phyloP scores from a whole-genome alignment of 2,329 filamentous ascomycete species.

The Myriosclerotinia curreyana region DNA sequence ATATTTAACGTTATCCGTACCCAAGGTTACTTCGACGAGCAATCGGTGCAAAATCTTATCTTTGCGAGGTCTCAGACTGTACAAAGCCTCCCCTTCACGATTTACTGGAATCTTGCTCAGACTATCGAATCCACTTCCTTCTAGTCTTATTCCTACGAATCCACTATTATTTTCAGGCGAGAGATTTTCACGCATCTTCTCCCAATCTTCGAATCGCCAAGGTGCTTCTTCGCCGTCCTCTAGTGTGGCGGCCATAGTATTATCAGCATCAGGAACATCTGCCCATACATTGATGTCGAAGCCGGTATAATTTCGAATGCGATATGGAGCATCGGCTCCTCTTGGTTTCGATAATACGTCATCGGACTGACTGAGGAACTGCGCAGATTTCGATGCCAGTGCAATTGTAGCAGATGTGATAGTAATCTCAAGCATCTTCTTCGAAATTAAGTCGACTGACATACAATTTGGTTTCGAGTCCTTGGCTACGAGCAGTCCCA shows the following conservation, averaged over 20 bases:
- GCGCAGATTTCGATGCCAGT: slow-evolving; percentile 85
- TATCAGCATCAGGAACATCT: slow-evolving; percentile 63
- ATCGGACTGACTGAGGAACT: slow-evolving; percentile 78
- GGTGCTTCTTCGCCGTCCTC: slow-evolving; percentile 86
- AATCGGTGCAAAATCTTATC: slow-evolving; percentile 84
- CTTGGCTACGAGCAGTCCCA: slow-evolving; percentile 85
- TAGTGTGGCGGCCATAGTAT: slow-evolving; percentile 70
- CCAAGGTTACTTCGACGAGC: slow-evolving; percentile 86
- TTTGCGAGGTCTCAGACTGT: slow-evolving; percentile 82
- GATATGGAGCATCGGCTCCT: slow-evolving; percentile 86
- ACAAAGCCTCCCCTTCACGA: slow-evolving; percentile 90
- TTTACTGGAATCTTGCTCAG: slow-evolving; percentile 86
- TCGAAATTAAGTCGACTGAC: slow-evolving; percentile 81
- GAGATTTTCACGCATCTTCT: slow-evolving; percentile 91
- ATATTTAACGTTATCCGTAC: slow-evolving; percentile 95
- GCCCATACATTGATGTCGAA: slow-evolving; percentile 85
- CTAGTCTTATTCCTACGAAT: slow-evolving; percentile 76
- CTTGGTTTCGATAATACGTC: slow-evolving; percentile 92
- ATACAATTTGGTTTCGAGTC: slow-evolving; percentile 72
- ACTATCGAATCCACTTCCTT: slow-evolving; percentile 90
- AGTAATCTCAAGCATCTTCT: slow-evolving; percentile 87
- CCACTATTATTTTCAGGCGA: slow-evolving; percentile 78
- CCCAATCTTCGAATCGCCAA: slow-evolving; percentile 96
- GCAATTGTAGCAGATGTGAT: slow-evolving; percentile 92
- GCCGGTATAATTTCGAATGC: slow-evolving; percentile 92